These are phyloP conservation scores for Mycena vulgaris DNA, from an alignment of 768 basidiomycete genomes.

Conservation along the genomic window DNA sequence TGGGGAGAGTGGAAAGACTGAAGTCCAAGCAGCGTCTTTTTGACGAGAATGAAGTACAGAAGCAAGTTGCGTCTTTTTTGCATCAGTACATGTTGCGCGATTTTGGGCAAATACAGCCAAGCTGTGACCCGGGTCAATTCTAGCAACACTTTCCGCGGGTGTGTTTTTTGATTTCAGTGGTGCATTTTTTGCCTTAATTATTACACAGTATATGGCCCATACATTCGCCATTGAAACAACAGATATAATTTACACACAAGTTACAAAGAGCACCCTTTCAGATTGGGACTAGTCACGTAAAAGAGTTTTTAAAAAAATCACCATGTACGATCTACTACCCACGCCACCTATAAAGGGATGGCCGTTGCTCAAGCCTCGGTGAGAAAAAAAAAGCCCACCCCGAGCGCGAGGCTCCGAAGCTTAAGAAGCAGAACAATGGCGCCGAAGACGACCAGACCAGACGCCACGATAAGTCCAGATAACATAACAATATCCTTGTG, in stretches of 20 bases:
- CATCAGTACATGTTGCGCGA: too few species aligned
- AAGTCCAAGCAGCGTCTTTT: too few species aligned
- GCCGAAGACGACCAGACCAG: constrained; percentile 15
- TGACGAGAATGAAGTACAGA: too few species aligned
- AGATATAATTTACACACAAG: constrained; percentile 2
- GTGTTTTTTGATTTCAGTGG: too few species aligned
- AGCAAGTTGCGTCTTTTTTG: too few species aligned
- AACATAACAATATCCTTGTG: constrained; percentile 17
- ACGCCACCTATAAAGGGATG: not conserved
- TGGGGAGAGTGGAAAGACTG: too few species aligned
- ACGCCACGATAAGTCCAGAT: constrained; percentile 12
- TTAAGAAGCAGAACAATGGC: constrained; percentile 6
- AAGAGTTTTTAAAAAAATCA: not conserved
- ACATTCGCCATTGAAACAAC: constrained; percentile 7
- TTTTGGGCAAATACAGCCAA: too few species aligned
- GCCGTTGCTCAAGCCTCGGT: constrained; percentile 10
- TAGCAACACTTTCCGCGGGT: too few species aligned
- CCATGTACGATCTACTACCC: constrained; percentile 4
- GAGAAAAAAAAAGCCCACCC: constrained; percentile 10
- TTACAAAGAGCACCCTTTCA: constrained; percentile 15
- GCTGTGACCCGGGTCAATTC: too few species aligned
- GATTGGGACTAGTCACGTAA: constrained; percentile 7
- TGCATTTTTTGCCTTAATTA: too few species aligned
- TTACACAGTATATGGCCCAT: too few species aligned
- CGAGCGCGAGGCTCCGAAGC: constrained; percentile 16